Evolutionary conservation across 768 basidiomycete genomes (phyloP), one percentile per base, ranked within the genome.

Genomic region (Dioszegia hungarica): DNA sequence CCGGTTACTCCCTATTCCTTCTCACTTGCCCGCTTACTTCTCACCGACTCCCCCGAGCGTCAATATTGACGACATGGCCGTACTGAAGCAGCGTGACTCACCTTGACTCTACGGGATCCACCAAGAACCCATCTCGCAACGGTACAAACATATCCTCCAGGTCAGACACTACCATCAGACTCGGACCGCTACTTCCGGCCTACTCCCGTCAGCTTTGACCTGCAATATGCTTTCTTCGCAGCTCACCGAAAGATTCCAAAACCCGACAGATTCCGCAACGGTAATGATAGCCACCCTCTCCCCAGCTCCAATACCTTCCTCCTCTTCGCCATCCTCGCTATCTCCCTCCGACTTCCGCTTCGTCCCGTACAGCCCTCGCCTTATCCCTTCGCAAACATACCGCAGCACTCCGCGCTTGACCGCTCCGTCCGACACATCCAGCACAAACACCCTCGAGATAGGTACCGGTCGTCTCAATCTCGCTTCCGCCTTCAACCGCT

Each of bases 111-210:
- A 68, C 59, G 14, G 90, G 86, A 57, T 89, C 82, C 10, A 86
- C 90, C 58, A 97, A 88, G 37, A 93, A 79, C 2, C 86, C 87
- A 5, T 80, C 77, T 19, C 79, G 79, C 22, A 90, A 73, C 0
- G 95, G 95, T 1, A 88, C 75, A 75, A 93, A 98, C 19, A 91
- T 85, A 53, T 99, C 95, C n/a, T 90, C 87, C 34, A 98, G 77
- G 71, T 98, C 95, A 0, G 88, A 79, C 9, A 97, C 82, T 40
- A 98, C 83, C 40, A 93, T 79, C 80, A 93, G 67, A 79, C 77
- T 52, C 3, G 68, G 64, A 15, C 54, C 25, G 1, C 58, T 15
- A 6, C 50, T 28, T 14, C 27, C 29, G 14, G 63, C 41, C 64
- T 66, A 43, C 6, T 33, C 28, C 4, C 36, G 45, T 54, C 25